Percentiles rank a stretch among this genome's conserved stretches.
Evolutionary conservation across 2,329 filamentous ascomycete genomes (phyloP).

Genomic region (Calonectria naviculata): DNA sequence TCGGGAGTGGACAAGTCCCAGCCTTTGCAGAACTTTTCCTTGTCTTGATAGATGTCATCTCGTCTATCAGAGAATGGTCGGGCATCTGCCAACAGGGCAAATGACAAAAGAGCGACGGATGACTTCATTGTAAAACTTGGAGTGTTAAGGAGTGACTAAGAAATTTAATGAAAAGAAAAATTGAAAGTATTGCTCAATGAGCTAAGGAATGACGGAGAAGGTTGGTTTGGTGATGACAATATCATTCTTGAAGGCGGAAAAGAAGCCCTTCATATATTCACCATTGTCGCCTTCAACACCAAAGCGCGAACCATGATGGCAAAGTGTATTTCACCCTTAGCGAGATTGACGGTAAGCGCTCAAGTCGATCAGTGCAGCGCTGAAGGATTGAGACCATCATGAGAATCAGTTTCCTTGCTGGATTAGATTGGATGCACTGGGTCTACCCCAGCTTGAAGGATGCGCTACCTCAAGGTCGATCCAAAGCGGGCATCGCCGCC

Average conservation of each 20-base stretch:
- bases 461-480: neutral
- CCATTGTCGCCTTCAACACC: too few relatives aligned
- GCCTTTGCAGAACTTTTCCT: neutral
- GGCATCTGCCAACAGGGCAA: neutral
- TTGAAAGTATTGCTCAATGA: neutral
- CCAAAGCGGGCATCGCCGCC: neutral
- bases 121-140: neutral
- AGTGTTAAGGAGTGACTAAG: neutral
- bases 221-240: neutral
- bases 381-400: neutral
- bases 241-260: too few relatives aligned
- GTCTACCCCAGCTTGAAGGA: neutral
- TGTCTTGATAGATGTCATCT: neutral
- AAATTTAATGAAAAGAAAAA: neutral
- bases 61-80: neutral
- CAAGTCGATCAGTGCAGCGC: neutral
- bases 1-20: neutral
- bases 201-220: neutral
- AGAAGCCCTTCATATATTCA: neutral
- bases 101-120: neutral
- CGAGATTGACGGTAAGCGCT: neutral
- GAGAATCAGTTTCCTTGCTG: neutral
- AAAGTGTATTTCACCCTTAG: neutral
- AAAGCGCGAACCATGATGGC: too few relatives aligned
- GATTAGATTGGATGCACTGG: neutral